phyloP scores from a whole-genome alignment of 129 eudicot genomes.

The Lactuca sativa region DNA sequence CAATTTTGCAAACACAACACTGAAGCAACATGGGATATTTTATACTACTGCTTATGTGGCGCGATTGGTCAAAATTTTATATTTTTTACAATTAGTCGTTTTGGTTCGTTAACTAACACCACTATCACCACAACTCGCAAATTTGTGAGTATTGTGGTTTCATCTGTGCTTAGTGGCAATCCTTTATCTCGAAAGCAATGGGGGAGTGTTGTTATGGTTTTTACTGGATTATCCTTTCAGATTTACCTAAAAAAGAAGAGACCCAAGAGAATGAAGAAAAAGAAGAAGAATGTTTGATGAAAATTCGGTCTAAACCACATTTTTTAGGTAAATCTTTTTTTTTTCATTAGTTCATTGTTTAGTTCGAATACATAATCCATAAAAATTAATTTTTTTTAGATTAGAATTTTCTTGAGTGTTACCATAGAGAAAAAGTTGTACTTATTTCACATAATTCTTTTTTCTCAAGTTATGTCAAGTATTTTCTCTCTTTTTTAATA shows the following conservation, averaged over 20 bases:
- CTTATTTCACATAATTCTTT: neutral
- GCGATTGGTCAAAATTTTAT: conserved; percentile 98
- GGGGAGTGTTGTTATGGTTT: conserved; percentile 93
- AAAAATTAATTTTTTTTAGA: neutral
- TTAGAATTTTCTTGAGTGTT: neutral
- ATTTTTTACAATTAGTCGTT: conserved; percentile 86
- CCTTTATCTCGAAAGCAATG: conserved; percentile 86
- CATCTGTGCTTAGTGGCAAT: conserved; percentile 89
- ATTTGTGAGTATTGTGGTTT: conserved; percentile 93
- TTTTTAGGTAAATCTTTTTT: conserved; percentile 8
- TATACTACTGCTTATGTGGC: conserved; percentile 86
- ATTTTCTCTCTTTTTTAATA: neutral
- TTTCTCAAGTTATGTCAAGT: neutral
- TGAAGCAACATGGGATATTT: conserved; percentile 89
- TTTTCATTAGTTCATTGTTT: conserved; percentile 5
- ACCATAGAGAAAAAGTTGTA: neutral
- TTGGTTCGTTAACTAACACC: conserved; percentile 91
- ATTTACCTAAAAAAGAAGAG: conserved; percentile 81
- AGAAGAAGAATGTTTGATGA: conserved; percentile 47
- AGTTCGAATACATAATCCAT: neutral
- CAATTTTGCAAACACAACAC: conserved; percentile 86
- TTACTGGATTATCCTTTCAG: conserved; percentile 85
- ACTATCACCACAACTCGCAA: conserved; percentile 98
- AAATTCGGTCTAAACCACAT: neutral
- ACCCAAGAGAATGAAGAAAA: conserved; percentile 46